Percentiles rank a stretch among this genome's conserved stretches.
phyloP scores from a whole-genome alignment of 2,329 filamentous ascomycete species.

The Albifimbria verrucaria region DNA sequence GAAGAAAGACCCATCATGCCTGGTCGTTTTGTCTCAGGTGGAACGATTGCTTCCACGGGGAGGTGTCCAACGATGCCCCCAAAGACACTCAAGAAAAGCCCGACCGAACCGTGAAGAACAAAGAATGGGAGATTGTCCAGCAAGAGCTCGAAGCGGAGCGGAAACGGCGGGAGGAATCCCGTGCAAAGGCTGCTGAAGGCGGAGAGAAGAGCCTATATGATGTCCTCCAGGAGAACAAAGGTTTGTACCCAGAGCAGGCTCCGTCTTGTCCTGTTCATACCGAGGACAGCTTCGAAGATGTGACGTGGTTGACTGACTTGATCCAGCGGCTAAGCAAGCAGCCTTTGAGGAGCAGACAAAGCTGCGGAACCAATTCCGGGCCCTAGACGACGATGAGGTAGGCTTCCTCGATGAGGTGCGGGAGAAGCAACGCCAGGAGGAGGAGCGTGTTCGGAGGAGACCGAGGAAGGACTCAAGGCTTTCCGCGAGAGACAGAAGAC shows the following conservation, averaged over 20 bases:
- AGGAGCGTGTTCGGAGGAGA: slow-evolving; percentile 53
- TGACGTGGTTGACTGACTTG: not conserved
- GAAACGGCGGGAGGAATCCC: slow-evolving; percentile 48
- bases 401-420: slow-evolving; percentile 66
- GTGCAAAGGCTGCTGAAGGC: slow-evolving; percentile 36
- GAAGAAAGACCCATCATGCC: too few species aligned
- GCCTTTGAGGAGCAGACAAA: slow-evolving; percentile 72
- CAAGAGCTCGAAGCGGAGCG: slow-evolving; percentile 61
- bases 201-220: slow-evolving; percentile 67
- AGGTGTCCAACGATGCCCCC: slow-evolving; percentile 17
- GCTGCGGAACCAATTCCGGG: slow-evolving; percentile 73
- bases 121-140: slow-evolving; percentile 64
- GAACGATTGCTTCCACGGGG: slow-evolving; percentile 38
- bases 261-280: too few species aligned
- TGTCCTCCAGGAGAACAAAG: slow-evolving; percentile 78
- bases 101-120: slow-evolving; percentile 19
- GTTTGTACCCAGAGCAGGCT: too few species aligned
- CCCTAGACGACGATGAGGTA: slow-evolving; percentile 75
- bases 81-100: slow-evolving; percentile 6
- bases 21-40: slow-evolving; percentile 54
- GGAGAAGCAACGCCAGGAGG: slow-evolving; percentile 47
- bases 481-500: slow-evolving; percentile 52
- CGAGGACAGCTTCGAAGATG: not conserved
- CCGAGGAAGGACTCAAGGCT: slow-evolving; percentile 50
- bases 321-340: slow-evolving; percentile 71